Percentiles rank a stretch among this genome's conserved stretches.
Evolutionary conservation across 192 early-diverging fungal genomes (phyloP).

Genomic region (Coemansia aciculifera): DNA sequence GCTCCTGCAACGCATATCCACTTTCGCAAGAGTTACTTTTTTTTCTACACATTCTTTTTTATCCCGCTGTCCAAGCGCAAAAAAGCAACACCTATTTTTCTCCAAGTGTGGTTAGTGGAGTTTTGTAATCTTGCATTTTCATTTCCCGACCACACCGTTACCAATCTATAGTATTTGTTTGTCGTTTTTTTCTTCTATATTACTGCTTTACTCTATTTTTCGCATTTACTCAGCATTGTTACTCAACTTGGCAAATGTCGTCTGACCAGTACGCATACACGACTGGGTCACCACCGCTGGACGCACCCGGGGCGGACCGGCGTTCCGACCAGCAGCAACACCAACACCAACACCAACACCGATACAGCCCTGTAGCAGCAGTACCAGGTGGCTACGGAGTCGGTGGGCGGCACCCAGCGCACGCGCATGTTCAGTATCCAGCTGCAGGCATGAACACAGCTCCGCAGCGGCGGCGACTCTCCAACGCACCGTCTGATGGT

Average conservation of each 20-base stretch:
- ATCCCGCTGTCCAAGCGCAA: neutral
- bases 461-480: slow-evolving; percentile 35
- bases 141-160: neutral
- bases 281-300: neutral
- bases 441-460: slow-evolving; percentile 8
- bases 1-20: neutral
- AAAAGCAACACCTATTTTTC: neutral
- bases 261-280: slow-evolving; percentile 2
- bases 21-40: neutral
- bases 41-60: neutral
- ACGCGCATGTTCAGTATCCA: slow-evolving; percentile 18
- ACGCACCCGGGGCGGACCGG: neutral
- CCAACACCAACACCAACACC: slow-evolving; percentile 11
- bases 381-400: neutral
- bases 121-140: neutral
- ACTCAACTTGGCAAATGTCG: neutral
- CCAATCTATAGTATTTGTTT: neutral
- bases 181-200: neutral
- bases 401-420: slow-evolving; percentile 10
- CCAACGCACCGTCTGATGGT: slow-evolving; percentile 39
- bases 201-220: slow-evolving; percentile 7
- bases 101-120: neutral
- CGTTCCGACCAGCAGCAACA: slow-evolving; percentile 20
- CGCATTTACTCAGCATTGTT: neutral
- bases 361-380: slow-evolving; percentile 7